Conservation (phyloP, 2,329 filamentous ascomycete species). For the Dichotomopilus funicola region DNA sequence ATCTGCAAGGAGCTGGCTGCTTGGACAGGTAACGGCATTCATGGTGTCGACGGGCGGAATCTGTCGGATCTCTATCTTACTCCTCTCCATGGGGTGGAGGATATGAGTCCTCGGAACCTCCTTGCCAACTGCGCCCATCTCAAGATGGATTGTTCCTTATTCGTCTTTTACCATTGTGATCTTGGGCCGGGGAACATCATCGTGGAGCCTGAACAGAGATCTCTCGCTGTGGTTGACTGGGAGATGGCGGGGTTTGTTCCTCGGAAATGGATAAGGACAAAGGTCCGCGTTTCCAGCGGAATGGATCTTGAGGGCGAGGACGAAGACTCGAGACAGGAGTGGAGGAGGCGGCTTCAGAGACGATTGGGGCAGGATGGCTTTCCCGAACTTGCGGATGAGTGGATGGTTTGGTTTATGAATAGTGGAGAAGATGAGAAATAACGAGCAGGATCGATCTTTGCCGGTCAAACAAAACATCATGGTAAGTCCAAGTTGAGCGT, state of each 20-base stretch:
- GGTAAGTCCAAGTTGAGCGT: no score
- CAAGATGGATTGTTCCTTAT: conserved; percentile 1
- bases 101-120: conserved; percentile 1
- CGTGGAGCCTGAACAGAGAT: conserved; percentile 2
- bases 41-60: conserved; percentile 8
- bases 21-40: conserved; percentile 6
- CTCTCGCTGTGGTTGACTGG: conserved; percentile 10
- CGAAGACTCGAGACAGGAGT: conserved; percentile 8
- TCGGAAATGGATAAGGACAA: conserved; percentile 11
- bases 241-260: conserved; percentile 12
- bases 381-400: conserved; percentile 9
- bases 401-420: conserved; percentile 11
- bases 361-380: conserved; percentile 11
- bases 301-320: conserved; percentile 5
- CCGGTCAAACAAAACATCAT: no score
- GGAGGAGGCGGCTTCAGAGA: conserved; percentile 11
- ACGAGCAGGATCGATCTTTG: background rate
- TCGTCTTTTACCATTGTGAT: conserved; percentile 10
- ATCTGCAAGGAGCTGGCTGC: conserved; percentile 2
- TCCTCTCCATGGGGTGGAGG: conserved; percentile 1
- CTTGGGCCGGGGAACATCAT: conserved; percentile 10
- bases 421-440: conserved; percentile 5
- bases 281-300: conserved; percentile 10
- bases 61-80: conserved; percentile 2
- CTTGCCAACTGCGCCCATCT: background rate